Conservation (phyloP, 495 filamentous ascomycete species). For the Terfezia claveryi region DNA sequence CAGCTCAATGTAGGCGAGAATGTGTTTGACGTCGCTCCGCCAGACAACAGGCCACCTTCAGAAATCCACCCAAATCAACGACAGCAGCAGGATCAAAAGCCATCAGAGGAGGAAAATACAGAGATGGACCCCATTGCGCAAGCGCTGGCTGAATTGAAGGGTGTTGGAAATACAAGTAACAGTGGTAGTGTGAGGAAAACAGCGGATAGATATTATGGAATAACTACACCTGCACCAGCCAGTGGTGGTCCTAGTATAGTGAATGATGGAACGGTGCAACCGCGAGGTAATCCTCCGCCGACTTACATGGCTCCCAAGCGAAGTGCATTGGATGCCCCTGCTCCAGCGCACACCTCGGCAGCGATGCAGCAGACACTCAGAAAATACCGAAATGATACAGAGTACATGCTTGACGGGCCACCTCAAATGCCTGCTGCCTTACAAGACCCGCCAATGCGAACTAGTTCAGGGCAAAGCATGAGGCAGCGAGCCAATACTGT, state of each 20-base stretch:
- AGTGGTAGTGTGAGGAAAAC: constrained; percentile 45
- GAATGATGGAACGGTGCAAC: constrained; percentile 27
- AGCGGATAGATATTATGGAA: constrained; percentile 80
- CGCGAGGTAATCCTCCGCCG: constrained; percentile 54
- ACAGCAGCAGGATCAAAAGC: constrained; percentile 4
- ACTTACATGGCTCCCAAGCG: constrained; percentile 50
- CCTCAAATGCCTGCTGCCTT: constrained; percentile 19
- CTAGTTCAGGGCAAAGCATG: constrained; percentile 22
- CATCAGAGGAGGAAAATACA: constrained; percentile 25
- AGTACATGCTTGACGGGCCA: constrained; percentile 49
- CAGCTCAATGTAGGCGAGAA: constrained; percentile 94
- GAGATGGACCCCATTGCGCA: constrained; percentile 74
- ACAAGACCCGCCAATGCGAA: constrained; percentile 4
- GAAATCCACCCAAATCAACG: constrained; percentile 20
- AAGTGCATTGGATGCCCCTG: constrained; percentile 66
- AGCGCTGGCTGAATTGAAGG: constrained; percentile 81
- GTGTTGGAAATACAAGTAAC: constrained; percentile 24
- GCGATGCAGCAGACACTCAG: constrained; percentile 45
- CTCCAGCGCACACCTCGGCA: constrained; percentile 73
- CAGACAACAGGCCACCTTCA: constrained; percentile 22
- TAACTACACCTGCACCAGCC: constrained; percentile 53
- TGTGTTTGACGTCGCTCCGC: constrained; percentile 82
- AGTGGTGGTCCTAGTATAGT: constrained; percentile 27
- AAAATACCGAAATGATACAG: constrained; percentile 31
- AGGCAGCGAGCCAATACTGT: constrained; percentile 13